phyloP scores from a whole-genome alignment of 164 flowering plant species.

The Nymphaea colorata region DNA sequence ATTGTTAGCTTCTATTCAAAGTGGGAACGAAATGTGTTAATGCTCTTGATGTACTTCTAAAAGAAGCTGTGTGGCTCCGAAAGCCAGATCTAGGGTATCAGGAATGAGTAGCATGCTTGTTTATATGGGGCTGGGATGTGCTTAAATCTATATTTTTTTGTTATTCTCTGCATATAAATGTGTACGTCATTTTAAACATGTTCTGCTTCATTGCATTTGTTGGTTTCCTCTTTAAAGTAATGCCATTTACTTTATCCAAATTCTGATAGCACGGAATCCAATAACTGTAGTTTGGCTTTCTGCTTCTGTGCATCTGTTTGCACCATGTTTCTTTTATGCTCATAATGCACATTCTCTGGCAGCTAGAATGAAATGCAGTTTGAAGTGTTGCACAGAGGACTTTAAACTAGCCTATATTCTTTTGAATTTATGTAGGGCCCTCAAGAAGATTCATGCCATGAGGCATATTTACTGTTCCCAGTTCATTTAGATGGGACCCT shows the following conservation, averaged over 20 bases:
- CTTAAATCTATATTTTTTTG: background rate
- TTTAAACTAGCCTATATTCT: background rate
- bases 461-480: slow-evolving; percentile 91
- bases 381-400: background rate
- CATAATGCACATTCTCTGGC: background rate
- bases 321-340: background rate
- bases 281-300: background rate
- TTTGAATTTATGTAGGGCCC: slow-evolving; percentile 24
- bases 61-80: background rate
- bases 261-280: background rate
- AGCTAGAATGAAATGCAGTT: too few relatives aligned
- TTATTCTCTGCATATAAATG: too few relatives aligned
- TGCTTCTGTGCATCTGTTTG: background rate
- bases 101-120: too few relatives aligned
- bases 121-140: background rate
- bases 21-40: too few relatives aligned
- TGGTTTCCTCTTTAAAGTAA: background rate
- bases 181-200: background rate
- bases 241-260: background rate
- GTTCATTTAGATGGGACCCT: slow-evolving; percentile 98
- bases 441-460: slow-evolving; percentile 68
- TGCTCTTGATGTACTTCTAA: background rate
- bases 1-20: too few relatives aligned
- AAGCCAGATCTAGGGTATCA: background rate
- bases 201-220: background rate